Base-by-base conservation (phyloP, 2,329 filamentous ascomycete species). In the Calonectria montana region DNA sequence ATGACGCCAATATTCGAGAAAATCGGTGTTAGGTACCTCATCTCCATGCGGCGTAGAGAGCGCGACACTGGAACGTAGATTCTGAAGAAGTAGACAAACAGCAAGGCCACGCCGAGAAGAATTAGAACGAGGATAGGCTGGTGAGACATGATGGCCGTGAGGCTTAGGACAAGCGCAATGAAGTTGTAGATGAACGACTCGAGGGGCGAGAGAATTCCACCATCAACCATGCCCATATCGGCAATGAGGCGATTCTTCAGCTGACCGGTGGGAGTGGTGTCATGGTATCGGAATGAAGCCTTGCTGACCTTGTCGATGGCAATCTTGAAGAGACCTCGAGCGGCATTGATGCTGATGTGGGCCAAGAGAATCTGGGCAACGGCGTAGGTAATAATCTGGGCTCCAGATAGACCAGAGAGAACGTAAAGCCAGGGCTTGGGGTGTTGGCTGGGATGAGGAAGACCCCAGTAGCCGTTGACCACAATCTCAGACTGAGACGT, bases 1-100 rank as follows among this genome's bases (percentile, higher is more conserved):
- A 98, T 89, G 27, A 95, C 94, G 27, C 95, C 95, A 74, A 98
- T 98, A 81, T 98, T 98, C 43, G 95, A 95, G 85, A 98, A 95
- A 23, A 98, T 87, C 0, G 96, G 96, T 12, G 93, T 96, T 0
- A 98, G 86, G 1, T 95, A 97, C 0, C 96, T 93, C 93, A 96
- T 97, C 80, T 98, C 95, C 16, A 98, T 89, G 8, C 95, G 90
- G 4, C 95, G 91, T 6, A 98, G 87, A 70, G 92, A 95, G 78
- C 97, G 95, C 0, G 95, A 97, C 0, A 94, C 92, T 0, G 95
- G 95, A 5, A 97, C 85, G 81, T 97, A 98, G 13, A 88, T 88
- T 67, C 91, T 82, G 82, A 97, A 98, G 70, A 95, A 92, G 75
- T 91, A 84, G 0, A 96, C 86, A 79, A 97, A 97, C 0, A 89